These are phyloP conservation scores for Aureoboletus auriporus DNA, from an alignment of 768 basidiomycete genomes.

Conservation along the genomic window DNA sequence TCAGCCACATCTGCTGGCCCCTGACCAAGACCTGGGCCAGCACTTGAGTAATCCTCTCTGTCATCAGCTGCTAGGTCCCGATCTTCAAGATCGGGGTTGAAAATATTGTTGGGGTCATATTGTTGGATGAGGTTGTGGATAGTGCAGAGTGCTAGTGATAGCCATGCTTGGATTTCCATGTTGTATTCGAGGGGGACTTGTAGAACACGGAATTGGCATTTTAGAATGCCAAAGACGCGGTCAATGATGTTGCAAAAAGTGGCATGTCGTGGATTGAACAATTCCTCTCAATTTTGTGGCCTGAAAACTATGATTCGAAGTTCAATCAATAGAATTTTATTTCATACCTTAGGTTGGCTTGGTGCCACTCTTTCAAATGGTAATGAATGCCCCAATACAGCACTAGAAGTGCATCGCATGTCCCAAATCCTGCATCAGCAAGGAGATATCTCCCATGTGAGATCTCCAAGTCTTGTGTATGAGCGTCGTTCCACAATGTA, in stretches of 20 bases:
- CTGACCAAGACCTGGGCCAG: too few relatives aligned
- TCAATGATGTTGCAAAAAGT: neutral
- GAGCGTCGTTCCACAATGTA: slow-evolving; percentile 6
- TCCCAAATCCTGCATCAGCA: slow-evolving; percentile 6
- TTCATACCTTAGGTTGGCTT: neutral
- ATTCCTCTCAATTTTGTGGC: neutral
- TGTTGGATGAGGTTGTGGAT: neutral
- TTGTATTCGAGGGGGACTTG: neutral
- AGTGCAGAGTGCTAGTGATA: neutral
- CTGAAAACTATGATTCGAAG: too few relatives aligned
- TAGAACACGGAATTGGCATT: neutral
- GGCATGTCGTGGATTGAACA: neutral
- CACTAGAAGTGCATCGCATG: slow-evolving; percentile 27
- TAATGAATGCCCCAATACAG: slow-evolving; percentile 37
- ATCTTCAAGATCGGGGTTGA: neutral
- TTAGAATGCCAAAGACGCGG: neutral
- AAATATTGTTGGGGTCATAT: neutral
- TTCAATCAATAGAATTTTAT: too few relatives aligned
- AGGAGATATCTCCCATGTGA: slow-evolving; percentile 1
- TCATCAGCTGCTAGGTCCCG: neutral
- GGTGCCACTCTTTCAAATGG: slow-evolving; percentile 34
- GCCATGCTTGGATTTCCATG: neutral
- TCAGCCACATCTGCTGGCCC: neutral
- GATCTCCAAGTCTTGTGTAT: slow-evolving; percentile 1
- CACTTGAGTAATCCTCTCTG: neutral